A percentile compares a stretch with the other conserved stretches of the same genome.
These are phyloP conservation scores for Neoascochyta sp. DNA, from an alignment of 2,329 filamentous ascomycete species.

Conservation along the genomic window DNA sequence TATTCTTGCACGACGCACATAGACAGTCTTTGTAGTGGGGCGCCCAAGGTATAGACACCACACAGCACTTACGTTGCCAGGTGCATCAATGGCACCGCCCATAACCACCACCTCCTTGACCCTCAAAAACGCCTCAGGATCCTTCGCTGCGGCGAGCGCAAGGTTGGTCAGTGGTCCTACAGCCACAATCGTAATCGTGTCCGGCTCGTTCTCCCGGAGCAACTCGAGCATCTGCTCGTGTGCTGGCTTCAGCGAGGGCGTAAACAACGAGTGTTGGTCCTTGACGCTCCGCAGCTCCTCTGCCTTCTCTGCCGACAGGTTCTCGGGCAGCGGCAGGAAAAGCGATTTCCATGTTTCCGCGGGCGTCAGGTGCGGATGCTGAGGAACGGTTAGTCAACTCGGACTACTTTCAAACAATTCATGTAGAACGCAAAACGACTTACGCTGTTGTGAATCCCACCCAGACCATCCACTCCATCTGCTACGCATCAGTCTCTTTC, in stretches of 20 bases:
- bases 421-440: not conserved
- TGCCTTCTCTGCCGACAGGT: slow-evolving; percentile 30
- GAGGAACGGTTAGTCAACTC: slow-evolving; percentile 4
- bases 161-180: slow-evolving; percentile 92
- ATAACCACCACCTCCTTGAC: slow-evolving; percentile 92
- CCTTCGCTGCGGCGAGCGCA: slow-evolving; percentile 80
- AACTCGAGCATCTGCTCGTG: slow-evolving; percentile 88
- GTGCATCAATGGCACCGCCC: slow-evolving; percentile 77
- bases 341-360: slow-evolving; percentile 48
- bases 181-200: slow-evolving; percentile 85
- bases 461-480: slow-evolving; percentile 50
- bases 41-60: not conserved
- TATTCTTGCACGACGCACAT: too few relatives aligned
- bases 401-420: not conserved
- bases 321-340: slow-evolving; percentile 38
- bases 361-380: slow-evolving; percentile 49
- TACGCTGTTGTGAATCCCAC: slow-evolving; percentile 48
- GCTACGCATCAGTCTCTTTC: slow-evolving; percentile 9
- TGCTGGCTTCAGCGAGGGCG: slow-evolving; percentile 67
- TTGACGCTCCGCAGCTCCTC: slow-evolving; percentile 37
- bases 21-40: slow-evolving; percentile 1
- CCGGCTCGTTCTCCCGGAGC: slow-evolving; percentile 72
- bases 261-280: slow-evolving; percentile 57
- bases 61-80: slow-evolving; percentile 71
- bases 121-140: slow-evolving; percentile 82